These are phyloP conservation scores for Hypericum androsaemum DNA, from an alignment of 345 rosid species.

Conservation along the genomic window DNA sequence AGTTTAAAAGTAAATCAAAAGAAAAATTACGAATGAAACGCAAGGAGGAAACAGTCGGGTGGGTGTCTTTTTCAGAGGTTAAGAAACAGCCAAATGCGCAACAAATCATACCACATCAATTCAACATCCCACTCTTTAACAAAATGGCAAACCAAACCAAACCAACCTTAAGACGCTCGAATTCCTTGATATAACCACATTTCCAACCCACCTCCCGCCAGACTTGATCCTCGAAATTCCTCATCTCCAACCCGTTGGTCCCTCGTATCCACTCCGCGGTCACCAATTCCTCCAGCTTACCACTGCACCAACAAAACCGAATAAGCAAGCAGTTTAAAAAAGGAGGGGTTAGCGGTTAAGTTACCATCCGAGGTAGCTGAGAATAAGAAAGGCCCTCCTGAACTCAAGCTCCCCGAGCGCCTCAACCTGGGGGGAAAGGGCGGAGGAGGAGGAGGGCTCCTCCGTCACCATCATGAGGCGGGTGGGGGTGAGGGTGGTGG, in stretches of 20 bases:
- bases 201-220: conserved; percentile 26
- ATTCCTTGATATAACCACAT: conserved; percentile 2
- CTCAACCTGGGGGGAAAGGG: conserved; percentile 19
- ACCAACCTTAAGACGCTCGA: conserved; percentile 29
- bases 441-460: too few relatives aligned
- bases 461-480: background rate
- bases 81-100: too few relatives aligned
- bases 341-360: too few relatives aligned
- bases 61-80: too few relatives aligned
- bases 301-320: conserved; percentile 14
- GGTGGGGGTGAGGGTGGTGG: background rate
- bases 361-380: conserved; percentile 55
- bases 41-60: too few relatives aligned
- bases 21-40: too few relatives aligned
- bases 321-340: background rate
- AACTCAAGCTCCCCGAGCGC: conserved; percentile 60
- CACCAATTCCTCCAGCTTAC: conserved; percentile 23
- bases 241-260: conserved; percentile 36
- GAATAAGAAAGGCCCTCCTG: conserved; percentile 45
- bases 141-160: too few relatives aligned
- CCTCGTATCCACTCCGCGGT: conserved; percentile 30
- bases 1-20: too few relatives aligned
- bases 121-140: too few relatives aligned
- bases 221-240: conserved; percentile 34
- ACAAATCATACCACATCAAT: too few relatives aligned